Evolutionary conservation across 2,329 filamentous ascomycete genomes (phyloP).

Genomic region (Colletotrichum tropicale): DNA sequence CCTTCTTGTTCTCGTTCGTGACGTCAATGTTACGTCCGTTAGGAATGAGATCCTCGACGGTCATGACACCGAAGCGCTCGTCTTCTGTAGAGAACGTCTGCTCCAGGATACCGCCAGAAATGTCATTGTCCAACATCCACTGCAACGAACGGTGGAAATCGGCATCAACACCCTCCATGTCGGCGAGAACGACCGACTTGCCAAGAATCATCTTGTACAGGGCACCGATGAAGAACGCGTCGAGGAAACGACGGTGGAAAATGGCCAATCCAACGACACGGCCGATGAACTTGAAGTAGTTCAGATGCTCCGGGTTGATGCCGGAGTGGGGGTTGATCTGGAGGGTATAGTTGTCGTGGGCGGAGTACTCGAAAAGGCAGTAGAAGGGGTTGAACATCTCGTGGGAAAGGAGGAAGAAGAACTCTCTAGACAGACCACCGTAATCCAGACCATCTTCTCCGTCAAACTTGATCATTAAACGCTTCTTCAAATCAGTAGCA

Average conservation of each 20-base stretch:
- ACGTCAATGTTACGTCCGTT: slow-evolving; percentile 91
- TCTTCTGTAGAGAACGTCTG: slow-evolving; percentile 97
- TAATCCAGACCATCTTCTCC: slow-evolving; percentile 98
- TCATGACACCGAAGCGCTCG: slow-evolving; percentile 93
- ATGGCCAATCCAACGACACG: slow-evolving; percentile 96
- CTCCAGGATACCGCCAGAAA: slow-evolving; percentile 88
- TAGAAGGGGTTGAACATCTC: slow-evolving; percentile 99
- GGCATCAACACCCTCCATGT: slow-evolving; percentile 99
- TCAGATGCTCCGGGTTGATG: slow-evolving; percentile 98
- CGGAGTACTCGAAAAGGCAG: slow-evolving; percentile 98
- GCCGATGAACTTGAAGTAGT: slow-evolving; percentile 99
- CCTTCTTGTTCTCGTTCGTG: slow-evolving; percentile 98
- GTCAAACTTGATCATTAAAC: slow-evolving; percentile 99
- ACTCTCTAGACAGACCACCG: slow-evolving; percentile 95
- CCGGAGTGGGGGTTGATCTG: slow-evolving; percentile 99
- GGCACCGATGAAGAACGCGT: slow-evolving; percentile 98
- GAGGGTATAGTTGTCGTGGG: slow-evolving; percentile 99
- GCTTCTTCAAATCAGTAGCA: slow-evolving; percentile 94
- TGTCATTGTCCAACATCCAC: slow-evolving; percentile 98
- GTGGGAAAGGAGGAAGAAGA: slow-evolving; percentile 98
- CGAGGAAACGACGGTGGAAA: slow-evolving; percentile 96
- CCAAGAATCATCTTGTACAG: slow-evolving; percentile 99
- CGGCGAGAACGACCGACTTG: slow-evolving; percentile 88
- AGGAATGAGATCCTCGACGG: slow-evolving; percentile 92
- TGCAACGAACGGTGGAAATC: slow-evolving; percentile 96